A percentile compares a stretch with the other conserved stretches of the same genome.
Conservation (phyloP, 2,329 filamentous ascomycete genomes). For the Chaetomium sp. region DNA sequence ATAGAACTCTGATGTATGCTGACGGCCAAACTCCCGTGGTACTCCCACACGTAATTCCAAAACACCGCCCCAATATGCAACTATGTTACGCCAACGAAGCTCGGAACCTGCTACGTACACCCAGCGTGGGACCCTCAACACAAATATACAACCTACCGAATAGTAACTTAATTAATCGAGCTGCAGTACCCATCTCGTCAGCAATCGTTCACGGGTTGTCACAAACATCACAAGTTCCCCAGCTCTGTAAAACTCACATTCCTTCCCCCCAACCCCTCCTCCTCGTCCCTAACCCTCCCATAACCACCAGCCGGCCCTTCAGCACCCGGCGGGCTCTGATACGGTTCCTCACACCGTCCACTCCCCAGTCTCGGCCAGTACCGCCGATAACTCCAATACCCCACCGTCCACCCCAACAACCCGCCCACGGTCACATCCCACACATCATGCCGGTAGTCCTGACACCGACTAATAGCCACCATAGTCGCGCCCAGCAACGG, state of each 20-base stretch:
- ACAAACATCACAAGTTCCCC: background rate
- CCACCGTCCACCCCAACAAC: constrained; percentile 51
- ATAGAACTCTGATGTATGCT: constrained; percentile 21
- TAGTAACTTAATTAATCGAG: background rate
- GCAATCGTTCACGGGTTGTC: constrained; percentile 15
- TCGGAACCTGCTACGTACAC: too few relatives aligned
- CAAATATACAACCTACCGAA: too few relatives aligned
- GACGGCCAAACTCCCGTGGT: constrained; percentile 5
- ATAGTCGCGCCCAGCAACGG: constrained; percentile 58
- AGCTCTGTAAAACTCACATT: constrained; percentile 32
- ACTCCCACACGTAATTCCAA: too few relatives aligned
- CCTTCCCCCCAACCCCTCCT: constrained; percentile 36
- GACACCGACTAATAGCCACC: constrained; percentile 62
- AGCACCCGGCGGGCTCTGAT: constrained; percentile 37
- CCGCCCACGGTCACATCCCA: constrained; percentile 61
- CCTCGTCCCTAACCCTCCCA: constrained; percentile 46
- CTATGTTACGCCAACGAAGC: too few relatives aligned
- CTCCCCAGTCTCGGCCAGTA: constrained; percentile 55
- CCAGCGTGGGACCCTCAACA: too few relatives aligned
- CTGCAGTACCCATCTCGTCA: background rate
- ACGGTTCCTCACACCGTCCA: constrained; percentile 50
- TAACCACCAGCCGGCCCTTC: constrained; percentile 27
- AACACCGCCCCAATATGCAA: too few relatives aligned
- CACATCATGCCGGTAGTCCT: constrained; percentile 66
- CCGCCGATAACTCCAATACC: constrained; percentile 60